Evolutionary conservation across 192 early-diverging fungal genomes (phyloP).

Genomic region (Entomortierella chlamydospora): DNA sequence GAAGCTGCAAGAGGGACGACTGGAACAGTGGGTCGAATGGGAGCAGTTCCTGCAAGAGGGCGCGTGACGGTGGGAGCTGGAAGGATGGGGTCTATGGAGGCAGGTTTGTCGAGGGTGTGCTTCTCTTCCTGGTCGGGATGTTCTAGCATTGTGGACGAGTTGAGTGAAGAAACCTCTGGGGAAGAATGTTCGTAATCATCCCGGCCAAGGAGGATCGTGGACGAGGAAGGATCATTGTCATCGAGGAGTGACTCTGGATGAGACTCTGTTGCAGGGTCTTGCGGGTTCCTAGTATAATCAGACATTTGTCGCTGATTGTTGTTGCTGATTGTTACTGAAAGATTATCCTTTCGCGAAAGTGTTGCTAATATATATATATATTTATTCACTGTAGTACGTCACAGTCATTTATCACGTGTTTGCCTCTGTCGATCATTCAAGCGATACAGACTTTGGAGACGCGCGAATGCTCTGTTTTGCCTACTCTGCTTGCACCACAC

Average conservation of each 20-base stretch:
- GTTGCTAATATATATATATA: too few relatives aligned
- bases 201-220: conserved; percentile 36
- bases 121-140: conserved; percentile 1
- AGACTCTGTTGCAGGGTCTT: conserved; percentile 38
- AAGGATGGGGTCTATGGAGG: too few relatives aligned
- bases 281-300: conserved; percentile 21
- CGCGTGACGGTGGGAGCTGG: not conserved
- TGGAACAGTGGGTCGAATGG: not conserved
- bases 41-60: not conserved
- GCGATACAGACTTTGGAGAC: too few relatives aligned
- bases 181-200: conserved; percentile 43
- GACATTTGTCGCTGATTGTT: conserved; percentile 16
- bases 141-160: conserved; percentile 35
- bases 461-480: too few relatives aligned
- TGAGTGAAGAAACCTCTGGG: conserved; percentile 37
- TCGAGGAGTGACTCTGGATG: conserved; percentile 31
- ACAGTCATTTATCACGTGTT: too few relatives aligned
- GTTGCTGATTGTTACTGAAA: not conserved
- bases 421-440: too few relatives aligned
- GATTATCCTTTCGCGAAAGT: too few relatives aligned
- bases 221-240: conserved; percentile 28
- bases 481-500: too few relatives aligned
- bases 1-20: not conserved
- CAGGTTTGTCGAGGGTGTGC: too few relatives aligned
- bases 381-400: too few relatives aligned